Conservation (phyloP, 768 basidiomycete genomes). For the Phlebiopsis flavidoalba region DNA sequence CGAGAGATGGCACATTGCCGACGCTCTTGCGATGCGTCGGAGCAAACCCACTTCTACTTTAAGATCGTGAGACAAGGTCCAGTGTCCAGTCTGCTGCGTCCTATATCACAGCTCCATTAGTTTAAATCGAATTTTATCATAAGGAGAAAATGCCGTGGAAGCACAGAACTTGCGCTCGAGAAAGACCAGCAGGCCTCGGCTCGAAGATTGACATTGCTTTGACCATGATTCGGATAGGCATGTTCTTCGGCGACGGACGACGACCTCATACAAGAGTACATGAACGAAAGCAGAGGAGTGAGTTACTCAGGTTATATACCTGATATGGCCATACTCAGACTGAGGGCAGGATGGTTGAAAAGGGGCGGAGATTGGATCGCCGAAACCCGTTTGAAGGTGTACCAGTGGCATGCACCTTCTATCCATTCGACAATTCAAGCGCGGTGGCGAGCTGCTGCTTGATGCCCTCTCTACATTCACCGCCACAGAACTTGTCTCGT, state of each 20-base stretch:
- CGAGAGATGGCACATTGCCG: slow-evolving; percentile 90
- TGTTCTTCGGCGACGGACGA: slow-evolving; percentile 89
- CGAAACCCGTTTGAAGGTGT: slow-evolving; percentile 96
- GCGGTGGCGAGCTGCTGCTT: slow-evolving; percentile 77
- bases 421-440: slow-evolving; percentile 88
- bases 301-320: slow-evolving; percentile 24
- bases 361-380: slow-evolving; percentile 97
- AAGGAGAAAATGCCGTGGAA: slow-evolving; percentile 79
- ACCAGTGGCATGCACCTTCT: slow-evolving; percentile 81
- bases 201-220: slow-evolving; percentile 91
- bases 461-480: slow-evolving; percentile 95
- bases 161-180: slow-evolving; percentile 80
- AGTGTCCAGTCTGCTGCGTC: neutral
- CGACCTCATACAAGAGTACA: slow-evolving; percentile 60
- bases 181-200: slow-evolving; percentile 92
- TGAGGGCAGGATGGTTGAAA: slow-evolving; percentile 69
- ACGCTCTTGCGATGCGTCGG: slow-evolving; percentile 75
- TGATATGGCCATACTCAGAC: neutral
- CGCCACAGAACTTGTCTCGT: slow-evolving; percentile 81
- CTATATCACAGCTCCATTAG: too few relatives aligned
- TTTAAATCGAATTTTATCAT: neutral
- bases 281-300: slow-evolving; percentile 80
- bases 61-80: slow-evolving; percentile 78
- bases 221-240: slow-evolving; percentile 80
- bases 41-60: slow-evolving; percentile 85